These are phyloP conservation scores for Pascua sp. DNA, from an alignment of 1,284 basidiomycete species.

Conservation along the genomic window DNA sequence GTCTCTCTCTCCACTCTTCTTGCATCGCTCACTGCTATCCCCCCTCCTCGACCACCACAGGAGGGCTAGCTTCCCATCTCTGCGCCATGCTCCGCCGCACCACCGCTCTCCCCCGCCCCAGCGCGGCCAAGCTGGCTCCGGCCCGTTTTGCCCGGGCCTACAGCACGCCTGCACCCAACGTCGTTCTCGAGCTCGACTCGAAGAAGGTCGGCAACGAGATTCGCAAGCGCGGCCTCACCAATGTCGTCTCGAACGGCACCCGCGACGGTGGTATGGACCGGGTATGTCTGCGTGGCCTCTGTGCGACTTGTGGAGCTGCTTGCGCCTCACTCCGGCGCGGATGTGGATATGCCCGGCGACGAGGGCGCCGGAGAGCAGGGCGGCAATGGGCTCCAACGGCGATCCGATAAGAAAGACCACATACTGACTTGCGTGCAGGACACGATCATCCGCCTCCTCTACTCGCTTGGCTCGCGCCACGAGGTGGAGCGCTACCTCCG, in stretches of 20 bases:
- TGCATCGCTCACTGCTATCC: neutral
- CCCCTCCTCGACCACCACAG: constrained; percentile 1
- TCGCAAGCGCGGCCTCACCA: constrained; percentile 43
- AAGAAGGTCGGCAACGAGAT: constrained; percentile 46
- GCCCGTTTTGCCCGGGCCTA: constrained; percentile 15
- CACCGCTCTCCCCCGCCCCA: constrained; percentile 24
- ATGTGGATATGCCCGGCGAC: no score
- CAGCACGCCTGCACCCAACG: constrained; percentile 38
- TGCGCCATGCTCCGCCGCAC: constrained; percentile 34
- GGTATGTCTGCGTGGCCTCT: constrained; percentile 26
- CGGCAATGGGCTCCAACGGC: no score
- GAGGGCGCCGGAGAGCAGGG: no score
- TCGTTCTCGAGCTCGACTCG: constrained; percentile 45
- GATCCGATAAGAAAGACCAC: no score
- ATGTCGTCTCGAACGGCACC: constrained; percentile 22
- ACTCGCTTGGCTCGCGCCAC: constrained; percentile 90
- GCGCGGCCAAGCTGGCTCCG: constrained; percentile 14
- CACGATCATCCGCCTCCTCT: constrained; percentile 86
- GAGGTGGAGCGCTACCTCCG: constrained; percentile 95
- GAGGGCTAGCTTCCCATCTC: constrained; percentile 12
- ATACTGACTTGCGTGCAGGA: constrained; percentile 60
- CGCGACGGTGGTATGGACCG: constrained; percentile 49
- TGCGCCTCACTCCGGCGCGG: no score
- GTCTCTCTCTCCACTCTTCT: constrained; percentile 2
- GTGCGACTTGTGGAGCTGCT: neutral